A percentile compares a stretch with the other conserved stretches of the same genome.
These are phyloP conservation scores for Candida broadrunensis DNA, from an alignment of 805 yeast species.

Conservation along the genomic window DNA sequence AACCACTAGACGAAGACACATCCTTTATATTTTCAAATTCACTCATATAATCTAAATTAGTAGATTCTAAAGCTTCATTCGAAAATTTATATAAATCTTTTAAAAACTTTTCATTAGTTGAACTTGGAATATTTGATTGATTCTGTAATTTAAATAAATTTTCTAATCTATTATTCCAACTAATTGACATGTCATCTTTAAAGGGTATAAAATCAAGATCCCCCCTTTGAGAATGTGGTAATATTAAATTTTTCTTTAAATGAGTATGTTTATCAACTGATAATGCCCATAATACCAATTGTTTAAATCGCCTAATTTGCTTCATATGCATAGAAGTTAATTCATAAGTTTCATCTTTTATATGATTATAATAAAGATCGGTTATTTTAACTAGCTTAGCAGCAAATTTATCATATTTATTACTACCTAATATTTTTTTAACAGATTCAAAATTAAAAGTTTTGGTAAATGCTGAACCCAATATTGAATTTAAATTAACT, in stretches of 20 bases:
- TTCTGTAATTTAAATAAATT: slow-evolving; percentile 11
- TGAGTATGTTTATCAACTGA: slow-evolving; percentile 10
- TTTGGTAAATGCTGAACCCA: slow-evolving; percentile 11
- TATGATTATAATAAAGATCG: slow-evolving; percentile 33
- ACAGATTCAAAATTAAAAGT: background rate
- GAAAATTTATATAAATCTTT: slow-evolving; percentile 5
- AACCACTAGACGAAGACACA: background rate
- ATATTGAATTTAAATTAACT: slow-evolving; percentile 31
- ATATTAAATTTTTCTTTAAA: background rate
- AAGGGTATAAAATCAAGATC: slow-evolving; percentile 18
- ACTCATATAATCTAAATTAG: background rate
- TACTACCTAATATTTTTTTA: background rate
- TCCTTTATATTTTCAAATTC: background rate
- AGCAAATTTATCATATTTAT: slow-evolving; percentile 25
- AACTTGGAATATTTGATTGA: background rate
- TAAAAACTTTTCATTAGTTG: background rate
- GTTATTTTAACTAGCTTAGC: slow-evolving; percentile 24
- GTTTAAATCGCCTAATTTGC: slow-evolving; percentile 32
- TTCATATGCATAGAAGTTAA: slow-evolving; percentile 23
- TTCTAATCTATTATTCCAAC: slow-evolving; percentile 27
- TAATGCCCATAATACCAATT: slow-evolving; percentile 38
- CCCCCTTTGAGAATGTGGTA: slow-evolving; percentile 1
- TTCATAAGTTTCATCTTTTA: slow-evolving; percentile 25
- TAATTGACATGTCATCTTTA: slow-evolving; percentile 26
- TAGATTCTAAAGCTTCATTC: background rate